Evolutionary conservation across 2,329 filamentous ascomycete genomes (phyloP).

Genomic region (Penicillium hordei): DNA sequence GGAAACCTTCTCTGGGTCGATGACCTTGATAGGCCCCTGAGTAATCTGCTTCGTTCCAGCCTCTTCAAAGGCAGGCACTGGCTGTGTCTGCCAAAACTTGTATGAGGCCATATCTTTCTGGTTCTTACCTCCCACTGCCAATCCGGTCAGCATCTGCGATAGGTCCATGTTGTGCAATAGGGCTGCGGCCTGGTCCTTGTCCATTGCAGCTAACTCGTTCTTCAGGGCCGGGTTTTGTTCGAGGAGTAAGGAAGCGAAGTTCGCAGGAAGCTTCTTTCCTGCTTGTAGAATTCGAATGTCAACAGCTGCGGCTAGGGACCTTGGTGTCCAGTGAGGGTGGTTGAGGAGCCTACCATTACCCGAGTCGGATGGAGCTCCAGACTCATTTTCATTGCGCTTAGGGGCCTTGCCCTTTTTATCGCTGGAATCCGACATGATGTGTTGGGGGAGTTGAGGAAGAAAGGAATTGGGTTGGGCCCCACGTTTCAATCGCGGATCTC

Average conservation of each 20-base stretch:
- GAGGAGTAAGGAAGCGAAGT: conserved; percentile 43
- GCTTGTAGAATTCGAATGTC: conserved; percentile 17
- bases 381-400: conserved; percentile 19
- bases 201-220: conserved; percentile 69
- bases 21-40: conserved; percentile 81
- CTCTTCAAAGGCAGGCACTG: conserved; percentile 76
- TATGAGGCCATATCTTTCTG: conserved; percentile 95
- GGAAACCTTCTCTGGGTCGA: conserved; percentile 74
- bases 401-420: conserved; percentile 38
- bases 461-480: conserved; percentile 30
- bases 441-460: conserved; percentile 14
- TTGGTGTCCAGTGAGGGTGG: neutral
- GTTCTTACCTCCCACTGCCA: conserved; percentile 77
- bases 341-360: conserved; percentile 9
- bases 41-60: conserved; percentile 50
- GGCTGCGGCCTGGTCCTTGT: conserved; percentile 58
- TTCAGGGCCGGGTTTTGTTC: conserved; percentile 63
- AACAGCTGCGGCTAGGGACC: neutral
- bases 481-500: conserved; percentile 28
- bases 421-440: conserved; percentile 35
- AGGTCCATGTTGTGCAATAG: conserved; percentile 52
- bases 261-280: conserved; percentile 35
- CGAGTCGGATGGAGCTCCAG: neutral
- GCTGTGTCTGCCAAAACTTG: conserved; percentile 98
- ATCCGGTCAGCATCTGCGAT: conserved; percentile 50